Percentiles rank a stretch among this genome's conserved stretches.
Conservation (phyloP, 2,329 filamentous ascomycete species). For the Colletotrichum graminicola region DNA sequence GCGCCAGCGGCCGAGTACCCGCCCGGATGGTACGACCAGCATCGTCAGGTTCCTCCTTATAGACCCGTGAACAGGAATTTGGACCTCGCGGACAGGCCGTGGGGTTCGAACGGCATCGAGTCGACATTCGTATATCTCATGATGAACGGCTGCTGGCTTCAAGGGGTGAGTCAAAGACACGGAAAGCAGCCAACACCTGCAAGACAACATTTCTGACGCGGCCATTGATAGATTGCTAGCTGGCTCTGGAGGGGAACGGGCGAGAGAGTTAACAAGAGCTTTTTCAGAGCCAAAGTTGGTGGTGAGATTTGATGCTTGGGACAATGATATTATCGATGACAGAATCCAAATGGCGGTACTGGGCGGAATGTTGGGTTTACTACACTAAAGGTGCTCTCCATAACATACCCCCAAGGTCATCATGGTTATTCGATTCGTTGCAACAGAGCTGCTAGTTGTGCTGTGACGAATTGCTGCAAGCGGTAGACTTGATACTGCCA, state of each 20-base stretch:
- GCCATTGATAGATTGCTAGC: slow-evolving; percentile 22
- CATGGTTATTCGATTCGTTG: background rate
- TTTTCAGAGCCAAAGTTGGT: slow-evolving; percentile 65
- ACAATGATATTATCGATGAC: background rate
- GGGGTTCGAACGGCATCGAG: slow-evolving; percentile 43
- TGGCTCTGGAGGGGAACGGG: slow-evolving; percentile 37
- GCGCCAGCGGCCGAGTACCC: slow-evolving; percentile 36
- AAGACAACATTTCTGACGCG: slow-evolving; percentile 4
- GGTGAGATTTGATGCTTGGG: slow-evolving; percentile 59
- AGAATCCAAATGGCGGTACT: slow-evolving; percentile 2
- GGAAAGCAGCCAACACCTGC: background rate
- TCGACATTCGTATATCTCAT: slow-evolving; percentile 44
- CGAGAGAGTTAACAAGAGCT: slow-evolving; percentile 57
- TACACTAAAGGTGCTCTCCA: background rate
- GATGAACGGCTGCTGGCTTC: slow-evolving; percentile 45
- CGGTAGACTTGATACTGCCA: background rate
- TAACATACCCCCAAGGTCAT: background rate
- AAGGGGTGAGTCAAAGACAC: slow-evolving; percentile 23
- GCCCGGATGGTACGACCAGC: slow-evolving; percentile 42
- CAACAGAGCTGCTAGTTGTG: background rate
- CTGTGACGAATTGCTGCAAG: background rate
- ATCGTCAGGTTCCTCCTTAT: slow-evolving; percentile 45
- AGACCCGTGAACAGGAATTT: slow-evolving; percentile 43
- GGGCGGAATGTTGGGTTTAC: background rate
- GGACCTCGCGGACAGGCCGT: slow-evolving; percentile 42